A percentile compares a stretch with the other conserved stretches of the same genome.
Conservation (phyloP, 495 filamentous ascomycete genomes). For the Cairneyella variabilis region DNA sequence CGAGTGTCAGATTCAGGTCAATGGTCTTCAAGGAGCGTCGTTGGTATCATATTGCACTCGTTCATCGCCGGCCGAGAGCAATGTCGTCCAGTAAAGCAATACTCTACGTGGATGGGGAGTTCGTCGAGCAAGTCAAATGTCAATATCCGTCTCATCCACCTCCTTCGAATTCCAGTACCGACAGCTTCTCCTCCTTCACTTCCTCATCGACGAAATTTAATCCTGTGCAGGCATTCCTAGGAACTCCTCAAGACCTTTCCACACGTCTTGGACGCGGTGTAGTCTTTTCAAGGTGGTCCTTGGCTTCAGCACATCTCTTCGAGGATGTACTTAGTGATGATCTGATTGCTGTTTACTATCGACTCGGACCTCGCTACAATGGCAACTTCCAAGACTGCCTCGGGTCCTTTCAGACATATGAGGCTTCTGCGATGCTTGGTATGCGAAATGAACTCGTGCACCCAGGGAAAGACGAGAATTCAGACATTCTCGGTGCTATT, state of each 20-base stretch:
- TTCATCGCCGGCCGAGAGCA: slow-evolving; percentile 68
- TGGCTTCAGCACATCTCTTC: slow-evolving; percentile 84
- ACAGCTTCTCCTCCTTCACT: slow-evolving; percentile 56
- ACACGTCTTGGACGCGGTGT: slow-evolving; percentile 73
- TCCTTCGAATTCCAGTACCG: slow-evolving; percentile 50
- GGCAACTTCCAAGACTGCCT: slow-evolving; percentile 96
- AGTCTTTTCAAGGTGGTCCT: slow-evolving; percentile 76
- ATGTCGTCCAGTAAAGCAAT: slow-evolving; percentile 77
- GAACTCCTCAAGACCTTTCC: slow-evolving; percentile 88
- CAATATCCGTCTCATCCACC: slow-evolving; percentile 76
- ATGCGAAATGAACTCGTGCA: slow-evolving; percentile 89
- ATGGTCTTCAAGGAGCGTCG: slow-evolving; percentile 63
- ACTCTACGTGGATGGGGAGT: slow-evolving; percentile 89
- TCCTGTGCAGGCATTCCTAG: slow-evolving; percentile 86
- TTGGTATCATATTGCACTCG: slow-evolving; percentile 92
- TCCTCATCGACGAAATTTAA: slow-evolving; percentile 49
- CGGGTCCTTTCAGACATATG: slow-evolving; percentile 94
- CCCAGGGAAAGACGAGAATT: slow-evolving; percentile 85
- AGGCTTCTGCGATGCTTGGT: slow-evolving; percentile 86
- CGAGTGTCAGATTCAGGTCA: slow-evolving; percentile 91
- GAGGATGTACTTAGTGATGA: slow-evolving; percentile 88
- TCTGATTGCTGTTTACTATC: slow-evolving; percentile 82
- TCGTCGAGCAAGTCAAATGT: slow-evolving; percentile 86
- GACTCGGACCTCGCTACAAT: slow-evolving; percentile 83
- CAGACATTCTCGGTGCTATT: slow-evolving; percentile 87